Evolutionary conservation across 305 asterid genomes (phyloP).

Genomic region (Caryopteris hybrid): DNA sequence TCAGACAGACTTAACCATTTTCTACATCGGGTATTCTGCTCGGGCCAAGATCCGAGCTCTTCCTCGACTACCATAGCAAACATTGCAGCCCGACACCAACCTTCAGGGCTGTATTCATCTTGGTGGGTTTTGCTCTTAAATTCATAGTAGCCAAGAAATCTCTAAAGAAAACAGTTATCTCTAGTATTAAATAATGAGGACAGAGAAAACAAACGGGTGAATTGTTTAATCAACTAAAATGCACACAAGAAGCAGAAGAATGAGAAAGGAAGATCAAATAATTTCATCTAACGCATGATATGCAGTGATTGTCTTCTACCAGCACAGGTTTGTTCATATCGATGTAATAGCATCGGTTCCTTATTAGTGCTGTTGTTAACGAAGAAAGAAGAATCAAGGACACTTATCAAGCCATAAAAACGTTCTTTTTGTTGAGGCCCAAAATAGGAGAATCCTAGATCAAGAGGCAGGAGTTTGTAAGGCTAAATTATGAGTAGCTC

Average conservation of each 20-base stretch:
- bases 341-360: too few relatives aligned
- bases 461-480: too few relatives aligned
- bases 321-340: too few relatives aligned
- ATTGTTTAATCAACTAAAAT: background rate
- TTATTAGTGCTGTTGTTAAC: too few relatives aligned
- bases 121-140: constrained; percentile 65
- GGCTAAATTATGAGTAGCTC: too few relatives aligned
- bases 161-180: constrained; percentile 25
- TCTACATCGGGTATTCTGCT: constrained; percentile 44
- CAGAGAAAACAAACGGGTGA: background rate
- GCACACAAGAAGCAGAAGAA: background rate
- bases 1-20: constrained; percentile 53
- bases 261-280: background rate
- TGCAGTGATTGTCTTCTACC: background rate
- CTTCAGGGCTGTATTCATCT: constrained; percentile 59
- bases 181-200: background rate
- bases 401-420: too few relatives aligned
- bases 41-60: constrained; percentile 60
- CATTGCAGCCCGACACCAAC: constrained; percentile 62
- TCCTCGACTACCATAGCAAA: constrained; percentile 56
- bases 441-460: too few relatives aligned
- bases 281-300: background rate
- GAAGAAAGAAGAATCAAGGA: too few relatives aligned
- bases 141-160: constrained; percentile 45
- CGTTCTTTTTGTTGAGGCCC: too few relatives aligned